phyloP scores from a whole-genome alignment of 2,329 filamentous ascomycete genomes.

The Aspergillaceae sp. region DNA sequence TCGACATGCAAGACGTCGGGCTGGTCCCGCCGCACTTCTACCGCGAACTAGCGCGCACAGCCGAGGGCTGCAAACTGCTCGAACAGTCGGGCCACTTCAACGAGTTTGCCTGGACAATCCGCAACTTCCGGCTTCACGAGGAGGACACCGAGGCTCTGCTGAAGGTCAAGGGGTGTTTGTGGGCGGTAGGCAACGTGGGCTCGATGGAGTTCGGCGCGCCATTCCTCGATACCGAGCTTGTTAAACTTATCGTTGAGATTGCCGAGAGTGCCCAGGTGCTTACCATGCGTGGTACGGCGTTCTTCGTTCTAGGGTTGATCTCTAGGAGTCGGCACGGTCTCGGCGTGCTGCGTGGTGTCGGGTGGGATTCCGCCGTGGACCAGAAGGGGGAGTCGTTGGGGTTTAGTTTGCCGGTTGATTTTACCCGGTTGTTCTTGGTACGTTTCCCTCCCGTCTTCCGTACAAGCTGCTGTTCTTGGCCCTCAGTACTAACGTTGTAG shows the following conservation, averaged over 20 bases:
- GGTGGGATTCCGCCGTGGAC: constrained; percentile 88
- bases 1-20: constrained; percentile 50
- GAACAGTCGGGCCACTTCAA: constrained; percentile 93
- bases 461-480: neutral
- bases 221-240: constrained; percentile 83
- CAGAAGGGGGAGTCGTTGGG: constrained; percentile 74
- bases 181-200: constrained; percentile 96
- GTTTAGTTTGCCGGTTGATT: constrained; percentile 72
- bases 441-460: constrained; percentile 22
- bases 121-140: constrained; percentile 74
- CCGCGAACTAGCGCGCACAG: constrained; percentile 81
- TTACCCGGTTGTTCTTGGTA: constrained; percentile 70
- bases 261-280: constrained; percentile 82
- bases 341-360: constrained; percentile 78
- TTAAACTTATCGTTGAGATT: constrained; percentile 77
- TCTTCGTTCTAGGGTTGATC: constrained; percentile 89
- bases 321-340: constrained; percentile 86
- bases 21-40: constrained; percentile 95
- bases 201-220: constrained; percentile 96
- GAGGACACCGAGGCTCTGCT: constrained; percentile 78
- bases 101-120: constrained; percentile 82
- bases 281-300: constrained; percentile 88
- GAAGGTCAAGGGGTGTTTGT: constrained; percentile 93
- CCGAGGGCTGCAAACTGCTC: constrained; percentile 82
- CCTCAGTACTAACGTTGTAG: constrained; percentile 8